Evolutionary conservation across 2,329 filamentous ascomycete genomes (phyloP), one percentile per base, ranked within the genome.

Genomic region (Calycina herbarum): DNA sequence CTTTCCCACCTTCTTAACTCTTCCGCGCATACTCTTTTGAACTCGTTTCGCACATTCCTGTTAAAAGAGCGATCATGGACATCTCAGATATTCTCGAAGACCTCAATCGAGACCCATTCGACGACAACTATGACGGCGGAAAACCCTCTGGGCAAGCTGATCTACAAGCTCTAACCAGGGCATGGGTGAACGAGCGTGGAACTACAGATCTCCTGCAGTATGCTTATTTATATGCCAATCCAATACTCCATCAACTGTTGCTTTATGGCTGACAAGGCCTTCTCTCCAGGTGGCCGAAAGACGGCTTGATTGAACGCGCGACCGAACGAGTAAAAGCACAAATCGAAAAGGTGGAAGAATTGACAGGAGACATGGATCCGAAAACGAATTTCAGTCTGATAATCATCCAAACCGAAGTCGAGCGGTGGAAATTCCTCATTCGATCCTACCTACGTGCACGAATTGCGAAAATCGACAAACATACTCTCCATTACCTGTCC

Each of bases 331-430:
- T 93, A 69, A 86, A 88, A 71, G 79, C 80, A 58, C 89, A 92
- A 81, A 91, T 91, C 73, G 85, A 89, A 77, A 85, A 83, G 71
- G 86, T 92, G 69, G 89, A 92, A 79, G 86, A 89, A 66, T 86
- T 94, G 83, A 94, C 91, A 13, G 91, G 90, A 68, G 89, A 91
- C 75, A 90, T 94, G 87, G 93, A 96, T 74, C 91, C 94, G 58
- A 93, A 91, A 78, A 89, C 92, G 69, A 98, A 97, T 77, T 97
- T 99, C 77, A 88, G 88, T 67, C 88, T 98, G 74, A 97, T 97
- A 59, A 90, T 99, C 68, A 89, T 97, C 63, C 95, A 99, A 81
- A 98, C 96, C 6, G 95, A 99, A 80, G 86, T 99, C 63, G 94
- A 97, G 77, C 85, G 95, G 57, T 96, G 92, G 79, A 97, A 97